Conservation (phyloP, 2,329 filamentous ascomycete genomes). For the Ilyonectria destructans region DNA sequence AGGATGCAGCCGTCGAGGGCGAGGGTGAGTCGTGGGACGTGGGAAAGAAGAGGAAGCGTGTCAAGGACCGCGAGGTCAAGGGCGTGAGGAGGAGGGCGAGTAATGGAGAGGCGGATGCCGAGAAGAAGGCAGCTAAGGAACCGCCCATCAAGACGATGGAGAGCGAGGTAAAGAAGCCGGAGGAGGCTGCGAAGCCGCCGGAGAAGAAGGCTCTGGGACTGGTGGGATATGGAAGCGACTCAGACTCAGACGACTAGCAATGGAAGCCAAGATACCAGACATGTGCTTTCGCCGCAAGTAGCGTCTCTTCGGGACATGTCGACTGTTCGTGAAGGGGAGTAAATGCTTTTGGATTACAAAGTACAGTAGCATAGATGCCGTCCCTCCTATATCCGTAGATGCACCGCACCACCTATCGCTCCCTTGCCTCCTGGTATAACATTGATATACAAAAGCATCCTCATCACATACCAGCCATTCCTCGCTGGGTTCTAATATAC, state of each 20-base stretch:
- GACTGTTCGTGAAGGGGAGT: slow-evolving; percentile 36
- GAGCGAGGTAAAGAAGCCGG: slow-evolving; percentile 24
- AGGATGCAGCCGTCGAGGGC: slow-evolving; percentile 45
- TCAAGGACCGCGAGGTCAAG: slow-evolving; percentile 56
- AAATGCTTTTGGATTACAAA: slow-evolving; percentile 36
- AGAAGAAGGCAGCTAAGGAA: slow-evolving; percentile 37
- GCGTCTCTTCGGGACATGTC: neutral
- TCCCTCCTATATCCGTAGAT: slow-evolving; percentile 42
- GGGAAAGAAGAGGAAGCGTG: slow-evolving; percentile 58
- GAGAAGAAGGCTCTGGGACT: slow-evolving; percentile 57
- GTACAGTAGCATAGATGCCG: slow-evolving; percentile 34
- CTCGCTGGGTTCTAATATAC: slow-evolving; percentile 42
- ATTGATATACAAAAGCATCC: slow-evolving; percentile 43
- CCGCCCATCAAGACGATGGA: slow-evolving; percentile 33
- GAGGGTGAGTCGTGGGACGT: slow-evolving; percentile 54
- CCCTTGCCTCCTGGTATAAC: slow-evolving; percentile 40
- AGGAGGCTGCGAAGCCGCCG: slow-evolving; percentile 23
- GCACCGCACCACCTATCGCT: slow-evolving; percentile 24
- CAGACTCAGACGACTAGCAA: slow-evolving; percentile 61
- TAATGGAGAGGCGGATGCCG: slow-evolving; percentile 30
- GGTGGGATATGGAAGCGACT: slow-evolving; percentile 68
- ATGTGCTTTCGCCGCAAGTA: slow-evolving; percentile 2
- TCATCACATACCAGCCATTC: slow-evolving; percentile 29
- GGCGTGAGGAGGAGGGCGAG: slow-evolving; percentile 50
- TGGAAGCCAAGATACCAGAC: slow-evolving; percentile 1